phyloP scores from a whole-genome alignment of 139 green algal genomes.

The Desmodesmus armatus region DNA sequence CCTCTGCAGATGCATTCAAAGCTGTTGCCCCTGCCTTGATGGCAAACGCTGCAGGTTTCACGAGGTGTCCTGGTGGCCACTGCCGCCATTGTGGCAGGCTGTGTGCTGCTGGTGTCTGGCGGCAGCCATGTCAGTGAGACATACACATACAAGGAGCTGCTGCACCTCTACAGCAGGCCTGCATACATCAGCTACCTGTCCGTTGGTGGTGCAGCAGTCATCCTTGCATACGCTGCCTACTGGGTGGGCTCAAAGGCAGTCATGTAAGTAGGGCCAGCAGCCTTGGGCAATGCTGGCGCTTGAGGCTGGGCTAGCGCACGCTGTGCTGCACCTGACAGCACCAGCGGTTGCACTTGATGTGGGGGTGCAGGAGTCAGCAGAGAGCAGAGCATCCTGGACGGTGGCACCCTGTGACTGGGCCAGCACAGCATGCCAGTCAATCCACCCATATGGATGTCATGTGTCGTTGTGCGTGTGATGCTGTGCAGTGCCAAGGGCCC shows the following conservation, averaged over 20 bases:
- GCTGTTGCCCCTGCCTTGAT: not conserved
- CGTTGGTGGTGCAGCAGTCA: conserved; percentile 56
- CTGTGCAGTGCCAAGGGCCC: conserved; percentile 7
- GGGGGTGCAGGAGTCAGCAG: no score
- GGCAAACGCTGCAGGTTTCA: conserved; percentile 69
- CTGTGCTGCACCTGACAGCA: not conserved
- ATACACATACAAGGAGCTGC: conserved; percentile 74
- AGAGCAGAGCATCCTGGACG: no score
- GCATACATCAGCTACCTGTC: conserved; percentile 80
- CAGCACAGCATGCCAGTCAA: no score
- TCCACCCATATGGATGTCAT: no score
- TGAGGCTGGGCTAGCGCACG: no score
- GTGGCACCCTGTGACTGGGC: no score
- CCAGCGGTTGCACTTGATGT: not conserved
- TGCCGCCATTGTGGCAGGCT: conserved; percentile 80
- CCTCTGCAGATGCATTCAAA: not conserved
- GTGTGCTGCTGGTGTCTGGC: conserved; percentile 88
- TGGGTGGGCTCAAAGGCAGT: conserved; percentile 54
- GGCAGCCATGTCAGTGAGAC: conserved; percentile 81
- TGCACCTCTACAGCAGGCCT: conserved; percentile 71
- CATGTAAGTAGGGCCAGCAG: conserved; percentile 18
- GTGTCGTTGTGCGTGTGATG: no score
- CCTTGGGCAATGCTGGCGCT: no score
- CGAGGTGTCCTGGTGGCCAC: conserved; percentile 74
- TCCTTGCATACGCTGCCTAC: conserved; percentile 66